A percentile compares a stretch with the other conserved stretches of the same genome.
Conservation (phyloP, 2,329 filamentous ascomycete genomes). For the Penicillium fuscoglaucum region DNA sequence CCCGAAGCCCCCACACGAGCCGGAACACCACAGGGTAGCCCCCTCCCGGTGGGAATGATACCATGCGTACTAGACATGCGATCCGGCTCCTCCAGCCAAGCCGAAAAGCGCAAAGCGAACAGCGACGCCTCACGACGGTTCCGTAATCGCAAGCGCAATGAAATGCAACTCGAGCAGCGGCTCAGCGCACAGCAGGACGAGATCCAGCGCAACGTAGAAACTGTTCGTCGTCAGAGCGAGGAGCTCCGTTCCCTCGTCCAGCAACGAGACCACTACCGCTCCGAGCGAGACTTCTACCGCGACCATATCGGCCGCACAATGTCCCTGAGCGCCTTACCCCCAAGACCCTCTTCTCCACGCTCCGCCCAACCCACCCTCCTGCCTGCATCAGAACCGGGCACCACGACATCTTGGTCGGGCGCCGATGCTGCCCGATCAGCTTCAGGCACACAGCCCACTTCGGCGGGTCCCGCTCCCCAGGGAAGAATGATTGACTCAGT, state of each 20-base stretch:
- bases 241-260: constrained; percentile 36
- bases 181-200: constrained; percentile 41
- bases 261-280: constrained; percentile 42
- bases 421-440: constrained; percentile 13
- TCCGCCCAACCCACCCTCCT: constrained; percentile 9
- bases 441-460: constrained; percentile 8
- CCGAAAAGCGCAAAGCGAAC: constrained; percentile 46
- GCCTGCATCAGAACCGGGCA: constrained; percentile 10
- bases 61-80: constrained; percentile 43
- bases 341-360: constrained; percentile 36
- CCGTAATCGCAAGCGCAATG: constrained; percentile 44
- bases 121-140: constrained; percentile 45
- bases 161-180: constrained; percentile 42
- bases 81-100: constrained; percentile 44
- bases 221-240: constrained; percentile 34
- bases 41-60: constrained; percentile 33
- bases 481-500: constrained; percentile 15
- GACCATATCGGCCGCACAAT: constrained; percentile 33
- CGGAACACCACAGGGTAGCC: constrained; percentile 14
- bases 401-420: constrained; percentile 14
- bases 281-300: constrained; percentile 44
- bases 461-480: not conserved
- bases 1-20: constrained; percentile 17
- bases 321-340: constrained; percentile 29
- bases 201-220: constrained; percentile 34